Base-by-base conservation (phyloP, 768 basidiomycete genomes). In the Kwoniella botswanensis region DNA sequence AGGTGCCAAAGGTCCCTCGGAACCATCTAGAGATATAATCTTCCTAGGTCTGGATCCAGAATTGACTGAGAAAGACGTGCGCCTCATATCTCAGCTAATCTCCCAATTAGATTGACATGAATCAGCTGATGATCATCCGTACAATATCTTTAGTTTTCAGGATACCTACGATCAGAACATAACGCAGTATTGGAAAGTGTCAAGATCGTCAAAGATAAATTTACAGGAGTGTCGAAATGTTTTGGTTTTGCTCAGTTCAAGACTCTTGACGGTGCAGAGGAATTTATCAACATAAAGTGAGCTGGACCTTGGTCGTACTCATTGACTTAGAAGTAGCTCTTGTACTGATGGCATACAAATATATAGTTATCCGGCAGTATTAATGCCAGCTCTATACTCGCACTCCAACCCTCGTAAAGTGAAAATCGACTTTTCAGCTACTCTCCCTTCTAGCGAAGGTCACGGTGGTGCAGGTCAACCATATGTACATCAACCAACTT, bases 161-260 rank as follows among this genome's bases (percentile, higher is more conserved):
- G 71, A 15, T 80, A 71, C 44, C 72, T 85, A 0, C 75, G 77
- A 1, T 57, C 68, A 50, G 82, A 84, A 59, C 81, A 84, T 67
- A 74, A 79, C 10, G 82, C 82, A 0, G 64, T 77, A 22, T 63
- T 85, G 59, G 84, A 85, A 41, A 76, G 78, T 26, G 83, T 83
- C 79, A 98, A 94, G 79, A 95, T 98, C 77, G 95, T 98, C 84
- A 90, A 92, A 87, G 96, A 98, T 84, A 92, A 92, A 89, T 88
- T 89, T 88, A 91, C 96, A 88, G 94, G 94, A 90, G 90, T 88
- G 22, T 95, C 95, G 66, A 96, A 96, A 85, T 92, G 93, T 80
- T 98, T 98, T 82, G 97, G 94, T 69, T 99, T 99, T 84, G 95
- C 93, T 78, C 92, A 94, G 85, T 99, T 99, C 83, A 85, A 90